Conservation (phyloP, 345 rosid species). For the Viola odorata region DNA sequence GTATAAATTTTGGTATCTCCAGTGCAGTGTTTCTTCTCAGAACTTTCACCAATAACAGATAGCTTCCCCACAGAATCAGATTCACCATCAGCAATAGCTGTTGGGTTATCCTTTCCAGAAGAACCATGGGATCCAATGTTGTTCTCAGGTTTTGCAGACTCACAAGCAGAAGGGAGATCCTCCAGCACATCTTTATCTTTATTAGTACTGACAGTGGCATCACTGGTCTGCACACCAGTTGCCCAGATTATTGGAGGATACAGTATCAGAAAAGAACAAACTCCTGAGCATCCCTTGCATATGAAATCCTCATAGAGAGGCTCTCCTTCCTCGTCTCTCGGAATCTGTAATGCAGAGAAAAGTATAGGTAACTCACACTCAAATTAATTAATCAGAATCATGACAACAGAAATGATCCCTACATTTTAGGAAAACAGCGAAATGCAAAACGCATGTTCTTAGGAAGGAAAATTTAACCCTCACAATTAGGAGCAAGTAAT, state of each 20-base stretch:
- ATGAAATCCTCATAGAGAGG: constrained; percentile 83
- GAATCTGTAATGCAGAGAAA: constrained; percentile 42
- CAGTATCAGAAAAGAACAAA: constrained; percentile 57
- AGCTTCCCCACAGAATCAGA: constrained; percentile 23
- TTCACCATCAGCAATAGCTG: constrained; percentile 16
- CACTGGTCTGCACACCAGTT: constrained; percentile 23
- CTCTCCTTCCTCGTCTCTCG: constrained; percentile 83
- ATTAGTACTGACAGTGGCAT: constrained; percentile 21
- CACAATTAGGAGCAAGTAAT: too few relatives aligned
- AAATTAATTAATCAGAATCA: background rate
- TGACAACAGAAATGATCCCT: too few relatives aligned
- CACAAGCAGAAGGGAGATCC: constrained; percentile 31
- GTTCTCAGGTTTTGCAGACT: constrained; percentile 36
- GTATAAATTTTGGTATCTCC: constrained; percentile 14
- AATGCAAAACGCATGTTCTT: background rate
- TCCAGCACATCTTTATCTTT: constrained; percentile 50
- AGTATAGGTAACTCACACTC: background rate
- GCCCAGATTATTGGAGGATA: constrained; percentile 67
- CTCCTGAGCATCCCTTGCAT: constrained; percentile 63
- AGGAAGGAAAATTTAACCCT: background rate
- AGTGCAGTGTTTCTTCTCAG: constrained; percentile 29
- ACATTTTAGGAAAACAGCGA: background rate
- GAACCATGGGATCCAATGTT: constrained; percentile 16
- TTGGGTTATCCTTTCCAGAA: constrained; percentile 12
- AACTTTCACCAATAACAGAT: constrained; percentile 38